Conservation (phyloP, 164 flowering plant genomes). For the Umbellularia californica region DNA sequence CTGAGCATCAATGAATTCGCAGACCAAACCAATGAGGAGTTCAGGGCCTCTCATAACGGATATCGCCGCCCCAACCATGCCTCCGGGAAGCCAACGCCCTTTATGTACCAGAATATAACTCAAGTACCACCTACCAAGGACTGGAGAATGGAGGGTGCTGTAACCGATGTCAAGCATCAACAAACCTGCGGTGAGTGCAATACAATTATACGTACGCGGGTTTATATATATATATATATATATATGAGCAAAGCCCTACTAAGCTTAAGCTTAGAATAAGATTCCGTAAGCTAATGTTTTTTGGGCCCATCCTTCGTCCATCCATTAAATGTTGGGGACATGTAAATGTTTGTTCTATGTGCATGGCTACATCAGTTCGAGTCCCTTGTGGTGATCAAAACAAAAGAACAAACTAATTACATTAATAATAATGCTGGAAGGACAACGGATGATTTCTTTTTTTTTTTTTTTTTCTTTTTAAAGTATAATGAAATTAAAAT, state of each 20-base stretch:
- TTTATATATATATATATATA: no score
- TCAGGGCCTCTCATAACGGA: constrained; percentile 17
- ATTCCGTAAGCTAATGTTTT: no score
- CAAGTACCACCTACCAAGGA: constrained; percentile 18
- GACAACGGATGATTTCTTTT: not conserved
- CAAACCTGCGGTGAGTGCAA: not conserved
- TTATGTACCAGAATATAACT: not conserved
- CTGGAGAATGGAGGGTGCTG: constrained; percentile 34
- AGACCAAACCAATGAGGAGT: constrained; percentile 31
- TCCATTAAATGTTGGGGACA: no score
- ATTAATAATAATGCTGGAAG: no score
- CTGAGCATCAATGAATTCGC: constrained; percentile 26
- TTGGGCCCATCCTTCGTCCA: no score
- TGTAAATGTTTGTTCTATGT: no score
- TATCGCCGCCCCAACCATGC: not conserved
- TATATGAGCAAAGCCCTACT: no score
- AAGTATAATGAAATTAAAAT: not conserved
- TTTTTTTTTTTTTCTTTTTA: not conserved
- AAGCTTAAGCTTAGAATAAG: no score
- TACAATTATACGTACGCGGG: no score
- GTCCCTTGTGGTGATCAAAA: no score
- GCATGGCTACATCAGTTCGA: no score
- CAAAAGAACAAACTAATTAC: no score
- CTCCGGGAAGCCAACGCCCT: not conserved
- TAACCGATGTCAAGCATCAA: not conserved